phyloP scores from a whole-genome alignment of 805 yeast genomes.

The Nakazawaea wyomingensis region DNA sequence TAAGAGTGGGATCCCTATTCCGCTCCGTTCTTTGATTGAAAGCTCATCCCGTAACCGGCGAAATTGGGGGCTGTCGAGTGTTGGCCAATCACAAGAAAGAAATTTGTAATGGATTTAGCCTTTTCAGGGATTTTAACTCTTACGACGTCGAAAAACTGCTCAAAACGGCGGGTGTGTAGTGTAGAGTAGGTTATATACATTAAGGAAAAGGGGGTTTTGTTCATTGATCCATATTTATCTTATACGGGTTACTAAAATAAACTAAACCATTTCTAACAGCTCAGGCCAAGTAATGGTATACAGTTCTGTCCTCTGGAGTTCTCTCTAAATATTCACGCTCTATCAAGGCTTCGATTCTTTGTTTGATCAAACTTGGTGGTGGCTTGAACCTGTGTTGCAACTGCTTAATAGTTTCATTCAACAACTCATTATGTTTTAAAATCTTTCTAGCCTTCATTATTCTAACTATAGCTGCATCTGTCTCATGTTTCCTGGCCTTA shows the following conservation, averaged over 20 bases:
- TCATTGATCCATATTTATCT: background rate
- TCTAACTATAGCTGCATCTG: slow-evolving; percentile 84
- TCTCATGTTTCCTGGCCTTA: slow-evolving; percentile 59
- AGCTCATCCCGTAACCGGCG: background rate
- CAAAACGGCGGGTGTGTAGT: no score
- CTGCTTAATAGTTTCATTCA: slow-evolving; percentile 60
- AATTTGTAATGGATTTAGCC: slow-evolving; percentile 5
- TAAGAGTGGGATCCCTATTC: background rate
- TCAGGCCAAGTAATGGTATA: slow-evolving; percentile 66
- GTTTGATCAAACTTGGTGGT: slow-evolving; percentile 59
- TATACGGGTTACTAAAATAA: background rate
- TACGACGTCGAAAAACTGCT: no score
- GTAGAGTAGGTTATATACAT: no score
- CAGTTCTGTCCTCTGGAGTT: slow-evolving; percentile 51
- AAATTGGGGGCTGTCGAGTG: slow-evolving; percentile 1
- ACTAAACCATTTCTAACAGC: no score
- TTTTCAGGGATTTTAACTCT: background rate
- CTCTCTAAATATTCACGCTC: slow-evolving; percentile 80
- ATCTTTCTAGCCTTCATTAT: slow-evolving; percentile 75
- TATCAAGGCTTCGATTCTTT: slow-evolving; percentile 65
- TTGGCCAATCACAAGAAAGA: slow-evolving; percentile 4
- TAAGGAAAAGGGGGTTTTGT: no score
- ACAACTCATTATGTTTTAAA: slow-evolving; percentile 56
- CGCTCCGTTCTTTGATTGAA: slow-evolving; percentile 2
- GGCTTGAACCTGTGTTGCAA: slow-evolving; percentile 65